phyloP scores from a whole-genome alignment of 352 stramenopile genomes.

The Globisporangium rhizosaccharum region DNA sequence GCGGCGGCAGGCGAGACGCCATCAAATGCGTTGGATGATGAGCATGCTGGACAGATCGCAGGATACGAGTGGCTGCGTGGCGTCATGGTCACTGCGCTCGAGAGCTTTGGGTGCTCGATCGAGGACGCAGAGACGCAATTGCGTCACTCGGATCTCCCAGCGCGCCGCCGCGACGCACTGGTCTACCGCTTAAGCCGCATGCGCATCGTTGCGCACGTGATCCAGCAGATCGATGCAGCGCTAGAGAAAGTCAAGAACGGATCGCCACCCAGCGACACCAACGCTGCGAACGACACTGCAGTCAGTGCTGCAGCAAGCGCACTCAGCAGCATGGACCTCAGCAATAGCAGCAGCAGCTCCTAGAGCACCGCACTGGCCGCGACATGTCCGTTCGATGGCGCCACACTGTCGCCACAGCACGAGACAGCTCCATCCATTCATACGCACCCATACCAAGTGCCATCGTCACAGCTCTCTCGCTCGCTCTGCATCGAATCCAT shows the following conservation, averaged over 20 bases:
- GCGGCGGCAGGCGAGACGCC: not conserved
- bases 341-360: not conserved
- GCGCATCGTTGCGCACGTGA: slow-evolving; percentile 29
- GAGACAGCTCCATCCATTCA: not conserved
- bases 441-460: not conserved
- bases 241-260: slow-evolving; percentile 5
- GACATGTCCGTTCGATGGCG: not conserved
- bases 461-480: too few relatives aligned
- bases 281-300: not conserved
- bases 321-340: not conserved
- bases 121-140: slow-evolving; percentile 25
- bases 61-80: slow-evolving; percentile 14
- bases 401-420: not conserved
- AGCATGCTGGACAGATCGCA: not conserved
- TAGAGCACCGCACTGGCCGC: not conserved
- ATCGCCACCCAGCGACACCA: not conserved
- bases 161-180: slow-evolving; percentile 34
- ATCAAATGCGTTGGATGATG: not conserved
- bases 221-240: slow-evolving; percentile 35
- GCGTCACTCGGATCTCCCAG: slow-evolving; percentile 8
- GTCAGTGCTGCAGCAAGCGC: not conserved
- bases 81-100: slow-evolving; percentile 11
- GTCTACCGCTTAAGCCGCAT: slow-evolving; percentile 41
- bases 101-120: slow-evolving; percentile 17
- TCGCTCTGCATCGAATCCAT: not conserved